Conservation (phyloP, 2,329 filamentous ascomycete species). For the Cytospora piceicola region DNA sequence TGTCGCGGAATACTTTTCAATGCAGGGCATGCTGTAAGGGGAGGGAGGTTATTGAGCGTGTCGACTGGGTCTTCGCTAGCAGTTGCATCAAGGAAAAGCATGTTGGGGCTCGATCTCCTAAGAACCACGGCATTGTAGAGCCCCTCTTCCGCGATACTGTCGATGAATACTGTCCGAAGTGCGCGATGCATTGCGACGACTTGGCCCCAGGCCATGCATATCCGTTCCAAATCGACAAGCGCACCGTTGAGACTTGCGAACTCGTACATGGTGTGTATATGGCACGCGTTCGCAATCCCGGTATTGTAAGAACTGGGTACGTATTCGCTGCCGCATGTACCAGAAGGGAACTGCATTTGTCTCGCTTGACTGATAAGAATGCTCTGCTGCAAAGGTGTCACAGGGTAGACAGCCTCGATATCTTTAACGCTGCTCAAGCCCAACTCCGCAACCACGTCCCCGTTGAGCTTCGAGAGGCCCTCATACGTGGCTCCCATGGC, state of each 20-base stretch:
- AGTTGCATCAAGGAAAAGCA: conserved; percentile 57
- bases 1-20: conserved; percentile 49
- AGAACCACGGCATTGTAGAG: conserved; percentile 57
- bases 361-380: conserved; percentile 52
- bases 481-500: conserved; percentile 46
- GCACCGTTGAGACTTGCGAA: conserved; percentile 45
- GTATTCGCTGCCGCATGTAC: conserved; percentile 16
- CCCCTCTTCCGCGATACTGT: conserved; percentile 52
- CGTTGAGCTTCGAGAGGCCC: conserved; percentile 49
- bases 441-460: conserved; percentile 45
- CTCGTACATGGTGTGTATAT: conserved; percentile 53
- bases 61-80: conserved; percentile 44
- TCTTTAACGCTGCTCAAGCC: conserved; percentile 48
- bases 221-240: conserved; percentile 46
- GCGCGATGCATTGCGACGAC: conserved; percentile 51
- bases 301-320: conserved; percentile 15
- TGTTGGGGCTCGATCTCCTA: conserved; percentile 51
- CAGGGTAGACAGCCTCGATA: conserved; percentile 54
- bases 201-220: conserved; percentile 56
- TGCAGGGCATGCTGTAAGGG: conserved; percentile 42
- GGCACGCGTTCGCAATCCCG: conserved; percentile 45
- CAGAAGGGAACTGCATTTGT: conserved; percentile 20
- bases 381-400: conserved; percentile 53
- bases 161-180: conserved; percentile 56
- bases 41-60: conserved; percentile 48